Base-by-base conservation (phyloP, 306 rosid species). In the Oemleria cerasiformis region DNA sequence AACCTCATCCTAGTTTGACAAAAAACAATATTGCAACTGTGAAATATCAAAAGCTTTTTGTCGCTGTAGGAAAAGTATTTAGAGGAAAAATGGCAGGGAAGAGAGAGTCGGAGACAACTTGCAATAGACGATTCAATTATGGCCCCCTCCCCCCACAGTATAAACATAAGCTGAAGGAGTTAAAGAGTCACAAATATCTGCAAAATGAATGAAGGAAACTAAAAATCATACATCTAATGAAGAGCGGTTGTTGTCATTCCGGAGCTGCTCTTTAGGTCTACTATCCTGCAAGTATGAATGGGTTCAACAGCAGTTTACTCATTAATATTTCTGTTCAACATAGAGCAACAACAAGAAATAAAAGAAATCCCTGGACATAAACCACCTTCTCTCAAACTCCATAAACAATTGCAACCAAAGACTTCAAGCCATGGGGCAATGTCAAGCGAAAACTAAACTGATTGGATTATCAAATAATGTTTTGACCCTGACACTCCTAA, bases 1-100 rank as follows among this genome's bases (percentile, higher is more conserved):
- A 77, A 85, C 73, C 76, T 89, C 99, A 79, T 86, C 97, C 96
- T 94, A 83, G 68, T 82, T 83, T 49, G 49, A 68, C 41, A 65
- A 67, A 44, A 56, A 49, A 78, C 9, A 30, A 67, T 51, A 14
- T 8, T 43, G 38, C 40, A 69, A 73, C 43, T 55, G 15, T 43
- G 19, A 77, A 21, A 36, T 48, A 71, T 7, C 49, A 47, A 49
- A 50, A 77, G 55, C 55, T 71, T 38, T 25, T 20, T 66, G 38
- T 70, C 43, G 61, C 48, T 54, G 44, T 61, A 64, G 49, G 36
- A 63, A 82, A 70, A 70, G 73, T 53, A 42, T 12, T 15, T 36
- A 34, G 1, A 25, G 55, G 12, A 56, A 55, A 42, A 9, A n/a
- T 16, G 9, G 0, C 9, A 8, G 17, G 65, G 65, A 23, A 4